Conservation (phyloP, 345 rosid species). For the Jatropha curcas region DNA sequence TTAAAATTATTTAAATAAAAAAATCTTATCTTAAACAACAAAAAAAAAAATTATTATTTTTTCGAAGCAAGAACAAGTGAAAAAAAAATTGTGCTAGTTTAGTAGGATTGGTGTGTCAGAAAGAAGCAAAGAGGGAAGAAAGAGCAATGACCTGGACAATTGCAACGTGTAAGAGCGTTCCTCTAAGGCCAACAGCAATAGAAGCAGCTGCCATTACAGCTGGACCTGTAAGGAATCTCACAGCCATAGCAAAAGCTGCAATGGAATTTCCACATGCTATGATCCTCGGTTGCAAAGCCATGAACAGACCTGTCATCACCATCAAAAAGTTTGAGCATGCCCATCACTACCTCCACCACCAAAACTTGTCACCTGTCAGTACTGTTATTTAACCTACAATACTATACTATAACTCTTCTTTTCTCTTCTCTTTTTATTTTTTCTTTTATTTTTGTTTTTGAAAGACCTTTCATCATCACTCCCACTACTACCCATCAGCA, state of each 20-base stretch:
- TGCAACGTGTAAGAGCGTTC: conserved; percentile 84
- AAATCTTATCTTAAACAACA: conserved; percentile 25
- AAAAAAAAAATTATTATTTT: not conserved
- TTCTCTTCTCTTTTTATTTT: not conserved
- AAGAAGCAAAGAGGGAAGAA: conserved; percentile 19
- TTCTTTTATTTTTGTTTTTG: too few species aligned
- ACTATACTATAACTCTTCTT: too few species aligned
- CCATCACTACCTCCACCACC: conserved; percentile 25
- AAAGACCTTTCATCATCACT: conserved; percentile 19
- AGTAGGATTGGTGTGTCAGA: conserved; percentile 44
- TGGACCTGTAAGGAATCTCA: conserved; percentile 96
- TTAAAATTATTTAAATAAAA: conserved; percentile 1
- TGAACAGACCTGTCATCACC: conserved; percentile 74
- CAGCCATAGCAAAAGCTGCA: conserved; percentile 88
- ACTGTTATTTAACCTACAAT: too few species aligned
- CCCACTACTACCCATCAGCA: conserved; percentile 14
- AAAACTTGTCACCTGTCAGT: not conserved
- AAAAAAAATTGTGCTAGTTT: conserved; percentile 22
- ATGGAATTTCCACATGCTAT: conserved; percentile 97
- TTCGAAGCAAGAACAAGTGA: not conserved
- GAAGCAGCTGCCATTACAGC: conserved; percentile 99
- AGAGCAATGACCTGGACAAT: conserved; percentile 72
- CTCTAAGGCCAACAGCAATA: conserved; percentile 82
- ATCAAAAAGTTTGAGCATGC: conserved; percentile 21
- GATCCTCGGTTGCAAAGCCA: conserved; percentile 99